Evolutionary conservation across 139 green algal genomes (phyloP), one percentile per base, ranked within the genome.

Genomic region (Microglena sp.): DNA sequence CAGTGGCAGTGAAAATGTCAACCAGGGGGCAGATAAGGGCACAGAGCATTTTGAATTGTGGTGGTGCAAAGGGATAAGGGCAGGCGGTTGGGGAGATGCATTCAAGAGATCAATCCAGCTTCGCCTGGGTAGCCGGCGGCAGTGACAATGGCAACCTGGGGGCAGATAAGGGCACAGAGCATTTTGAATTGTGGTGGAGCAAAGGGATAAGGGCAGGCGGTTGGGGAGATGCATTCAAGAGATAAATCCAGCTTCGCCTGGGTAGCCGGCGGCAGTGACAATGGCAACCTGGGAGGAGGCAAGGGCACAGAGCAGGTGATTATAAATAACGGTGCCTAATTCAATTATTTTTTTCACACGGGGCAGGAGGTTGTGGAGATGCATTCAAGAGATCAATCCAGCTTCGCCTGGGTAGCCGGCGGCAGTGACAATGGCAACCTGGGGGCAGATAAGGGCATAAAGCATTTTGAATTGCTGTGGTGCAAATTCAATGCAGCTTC

Each of bases 211-310:
- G 54, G 18, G 54, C 7, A 29, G 54, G 24, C 33, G 26, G 15
- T 31, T 18, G 11, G 55, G 2, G 1, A 22, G 5, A 34, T 64
- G 22, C 18, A 4, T 4, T 28, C 1, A 1, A 34, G 50, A n/a
- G n/a, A n/a, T n/a, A n/a, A n/a, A n/a, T n/a, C n/a, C n/a, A 6
- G 89, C 78, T 40, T 91, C 73, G 0, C 84, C 86, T 1, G 91
- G 91, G 76, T 97, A 97, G 0, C 89, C 89, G n/a, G 90, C 89
- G 0, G 92, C 92, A 1, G 92, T 97, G n/a, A 97, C 89, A 53
- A 97, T 96, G 31, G 80, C 91, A 34, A 96, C 90, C 67, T 94
- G 77, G 2, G 90, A 64, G 22, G 1, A 33, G 26, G 57, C 66
- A 26, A 45, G 8, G 2, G 11, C 28, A 5, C 21, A 2, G 60